Base-by-base conservation (phyloP, 148 eudicot species). In the Dianthus caryophyllus region DNA sequence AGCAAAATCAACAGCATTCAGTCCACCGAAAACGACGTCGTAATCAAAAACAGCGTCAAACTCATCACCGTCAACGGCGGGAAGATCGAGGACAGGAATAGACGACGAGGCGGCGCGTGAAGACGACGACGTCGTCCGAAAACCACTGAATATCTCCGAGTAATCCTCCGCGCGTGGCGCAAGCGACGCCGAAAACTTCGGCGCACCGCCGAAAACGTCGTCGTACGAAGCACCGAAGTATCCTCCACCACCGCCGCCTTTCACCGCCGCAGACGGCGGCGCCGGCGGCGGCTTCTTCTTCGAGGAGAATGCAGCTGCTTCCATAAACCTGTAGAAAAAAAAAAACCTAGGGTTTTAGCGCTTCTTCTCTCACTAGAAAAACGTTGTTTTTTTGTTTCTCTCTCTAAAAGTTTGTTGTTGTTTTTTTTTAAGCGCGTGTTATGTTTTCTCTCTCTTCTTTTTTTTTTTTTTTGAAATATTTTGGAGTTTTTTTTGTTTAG, bases 21-120 rank as follows among this genome's bases (percentile, higher is more conserved):
- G 73, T 7, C 85, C 84, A 0, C 88, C 83, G 27, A 90, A 95
- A 26, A 95, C 86, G 43, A 90, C 93, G 11, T 83, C 58, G 60
- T 90, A 95, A 68, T 88, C 93, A 30, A 85, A 77, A 3, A 75
- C 77, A n/a, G 73, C 71, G 31, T 76, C 75, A 25, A 73, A 39
- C 7, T 24, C 71, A 43, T 54, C 60, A 6, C 55, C 73, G 46
- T 66, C 77, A 31, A 73, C 70, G 14, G 81, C 67, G 6, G 99
- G 97, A 69, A 90, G 96, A 75, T 90, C 86, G 25, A 95, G 90
- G 22, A 94, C 67, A 14, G 99, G 99, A 60, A 94, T 88, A 0
- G 97, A 90, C 0, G 87, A 84, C 50, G 76, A 54, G 18, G 80
- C 57, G 30, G 57, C 62, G 38, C 79, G 75, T 15, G 72, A 64